Percentiles rank a stretch among this genome's conserved stretches.
Evolutionary conservation across 768 basidiomycete genomes (phyloP).

Genomic region (Roridomyces roridus): DNA sequence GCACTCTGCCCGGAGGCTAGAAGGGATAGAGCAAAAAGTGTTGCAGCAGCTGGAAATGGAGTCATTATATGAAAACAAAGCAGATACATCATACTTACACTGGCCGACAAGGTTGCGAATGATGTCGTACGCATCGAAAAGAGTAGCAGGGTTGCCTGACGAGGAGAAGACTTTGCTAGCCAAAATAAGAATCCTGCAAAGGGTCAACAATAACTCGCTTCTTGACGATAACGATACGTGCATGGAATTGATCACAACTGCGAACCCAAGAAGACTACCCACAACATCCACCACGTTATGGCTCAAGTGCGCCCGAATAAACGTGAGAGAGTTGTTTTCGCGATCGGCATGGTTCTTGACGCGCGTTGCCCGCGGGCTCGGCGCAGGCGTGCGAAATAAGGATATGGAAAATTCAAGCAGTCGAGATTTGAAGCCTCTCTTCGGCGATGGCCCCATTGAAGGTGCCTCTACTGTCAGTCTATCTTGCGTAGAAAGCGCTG

Average conservation of each 20-base stretch:
- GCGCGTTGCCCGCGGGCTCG: conserved; percentile 37
- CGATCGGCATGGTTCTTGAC: conserved; percentile 57
- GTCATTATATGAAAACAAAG: background rate
- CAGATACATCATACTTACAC: conserved; percentile 45
- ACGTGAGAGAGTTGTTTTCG: conserved; percentile 60
- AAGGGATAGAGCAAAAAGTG: conserved; percentile 88
- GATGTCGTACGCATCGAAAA: conserved; percentile 85
- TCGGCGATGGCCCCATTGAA: conserved; percentile 22
- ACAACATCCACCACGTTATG: conserved; percentile 74
- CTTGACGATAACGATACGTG: conserved; percentile 37
- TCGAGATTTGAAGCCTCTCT: background rate
- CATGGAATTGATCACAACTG: conserved; percentile 88
- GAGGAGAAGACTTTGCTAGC: conserved; percentile 83
- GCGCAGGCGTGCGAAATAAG: conserved; percentile 46
- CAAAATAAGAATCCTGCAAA: conserved; percentile 75
- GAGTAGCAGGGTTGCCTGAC: conserved; percentile 60
- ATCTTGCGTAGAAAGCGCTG: conserved; percentile 84
- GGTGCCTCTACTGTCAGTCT: conserved; percentile 51
- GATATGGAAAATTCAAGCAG: conserved; percentile 34
- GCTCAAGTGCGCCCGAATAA: conserved; percentile 67
- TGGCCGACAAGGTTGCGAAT: conserved; percentile 72
- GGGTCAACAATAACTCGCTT: background rate
- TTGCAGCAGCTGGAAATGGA: conserved; percentile 66
- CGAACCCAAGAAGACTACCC: conserved; percentile 77
- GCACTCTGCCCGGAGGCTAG: conserved; percentile 90